phyloP scores from a whole-genome alignment of 129 eudicot genomes.

The Centrapalus pauciflorus region DNA sequence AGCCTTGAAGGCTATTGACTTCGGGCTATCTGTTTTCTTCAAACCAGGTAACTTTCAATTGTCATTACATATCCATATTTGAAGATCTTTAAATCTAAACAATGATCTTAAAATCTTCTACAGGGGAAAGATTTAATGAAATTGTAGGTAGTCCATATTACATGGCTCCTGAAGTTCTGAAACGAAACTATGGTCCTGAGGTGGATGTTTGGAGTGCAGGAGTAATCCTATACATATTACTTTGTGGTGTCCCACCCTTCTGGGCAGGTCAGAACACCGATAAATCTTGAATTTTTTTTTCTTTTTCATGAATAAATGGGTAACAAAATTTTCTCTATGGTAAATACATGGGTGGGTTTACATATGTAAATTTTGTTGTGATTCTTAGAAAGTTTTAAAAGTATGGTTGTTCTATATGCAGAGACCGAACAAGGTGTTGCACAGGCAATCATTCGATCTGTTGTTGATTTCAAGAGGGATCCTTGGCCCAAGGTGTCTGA shows the following conservation, averaged over 20 bases:
- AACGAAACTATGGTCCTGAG: slow-evolving; percentile 79
- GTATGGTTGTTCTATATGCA: slow-evolving; percentile 1
- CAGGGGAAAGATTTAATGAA: slow-evolving; percentile 74
- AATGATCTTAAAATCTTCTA: slow-evolving; percentile 3
- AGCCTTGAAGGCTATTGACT: slow-evolving; percentile 73
- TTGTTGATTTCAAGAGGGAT: slow-evolving; percentile 67
- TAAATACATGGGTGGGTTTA: neutral
- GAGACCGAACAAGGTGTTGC: slow-evolving; percentile 95
- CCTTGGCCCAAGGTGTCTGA: slow-evolving; percentile 92
- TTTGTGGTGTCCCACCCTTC: slow-evolving; percentile 86
- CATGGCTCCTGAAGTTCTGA: slow-evolving; percentile 84
- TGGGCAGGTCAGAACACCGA: slow-evolving; percentile 47
- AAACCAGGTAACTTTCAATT: slow-evolving; percentile 54
- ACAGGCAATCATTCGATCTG: slow-evolving; percentile 71
- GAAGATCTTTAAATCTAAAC: too few relatives aligned
- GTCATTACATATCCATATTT: neutral
- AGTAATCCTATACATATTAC: slow-evolving; percentile 74
- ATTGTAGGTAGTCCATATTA: slow-evolving; percentile 88
- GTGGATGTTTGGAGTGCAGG: slow-evolving; percentile 95
- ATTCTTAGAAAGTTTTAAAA: neutral
- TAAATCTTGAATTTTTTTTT: neutral
- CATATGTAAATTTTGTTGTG: neutral
- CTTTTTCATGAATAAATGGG: neutral
- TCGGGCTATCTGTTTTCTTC: slow-evolving; percentile 77
- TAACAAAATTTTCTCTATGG: neutral